Base-by-base conservation (phyloP, 345 rosid genomes). In the Hibiscus trionum region DNA sequence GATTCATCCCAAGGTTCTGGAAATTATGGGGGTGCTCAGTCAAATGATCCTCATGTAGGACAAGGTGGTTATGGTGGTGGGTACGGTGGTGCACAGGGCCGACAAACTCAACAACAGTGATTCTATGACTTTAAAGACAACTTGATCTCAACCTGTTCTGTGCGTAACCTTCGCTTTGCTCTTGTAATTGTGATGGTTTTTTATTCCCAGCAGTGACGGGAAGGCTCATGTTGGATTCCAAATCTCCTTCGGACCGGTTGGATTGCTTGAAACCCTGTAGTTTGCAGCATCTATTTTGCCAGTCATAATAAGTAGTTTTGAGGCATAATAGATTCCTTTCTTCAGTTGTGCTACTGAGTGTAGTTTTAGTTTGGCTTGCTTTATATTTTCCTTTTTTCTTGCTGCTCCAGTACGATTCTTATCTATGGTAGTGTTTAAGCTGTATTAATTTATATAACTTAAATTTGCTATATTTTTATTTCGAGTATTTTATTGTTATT, bases 31-130 rank as follows among this genome's bases (percentile, higher is more conserved):
- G 75, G 77, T 9, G 1, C 80, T 72, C 93, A 77, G 75, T 76
- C 80, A 55, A 84, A 82, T 72, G 93, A 84, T 77, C 78, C 89
- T 80, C 89, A 88, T 76, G 90, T 87, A 71, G 90, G 83, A 21
- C 94, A 84, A 79, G 83, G 72, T 74, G 90, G 90, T 31, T 93
- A 88, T 75, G 91, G 88, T 11, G 88, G 85, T 39, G 94, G 88
- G 26, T 55, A 55, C 24, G 11, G 27, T 62, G 86, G n/a, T 58
- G 62, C 35, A 10, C 62, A 58, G 62, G 62, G 33, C 16, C n/a
- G 16, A 26, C 16, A 58, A 58, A 29, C 62, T 17, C 59, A 55
- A 58, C 62, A 91, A 72, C 91, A 91, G 80, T 91, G 90, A 88
- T 80, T 65, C 55, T 37, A 61, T 60, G 53, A 50, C 53, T 66